Conservation (phyloP, 2,329 filamentous ascomycete genomes). For the Sphaerostilbella broomeana region DNA sequence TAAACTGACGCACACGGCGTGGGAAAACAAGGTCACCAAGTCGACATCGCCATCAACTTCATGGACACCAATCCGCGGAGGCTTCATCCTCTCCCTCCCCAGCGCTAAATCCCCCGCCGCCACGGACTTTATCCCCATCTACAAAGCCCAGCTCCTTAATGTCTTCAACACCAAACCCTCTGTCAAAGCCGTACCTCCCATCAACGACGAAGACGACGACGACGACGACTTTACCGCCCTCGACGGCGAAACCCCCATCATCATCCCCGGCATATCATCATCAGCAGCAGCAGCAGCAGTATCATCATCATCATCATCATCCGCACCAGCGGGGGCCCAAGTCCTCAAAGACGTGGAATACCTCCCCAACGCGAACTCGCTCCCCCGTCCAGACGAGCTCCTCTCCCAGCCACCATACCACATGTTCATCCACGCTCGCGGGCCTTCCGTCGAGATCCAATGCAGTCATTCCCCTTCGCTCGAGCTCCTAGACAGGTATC, state of each 20-base stretch:
- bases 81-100: constrained; percentile 35
- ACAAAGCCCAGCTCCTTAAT: constrained; percentile 28
- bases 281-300: not conserved
- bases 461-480: constrained; percentile 42
- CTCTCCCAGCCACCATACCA: constrained; percentile 42
- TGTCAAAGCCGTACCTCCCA: constrained; percentile 23
- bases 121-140: constrained; percentile 29
- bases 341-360: constrained; percentile 17
- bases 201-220: no score
- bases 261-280: no score
- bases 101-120: constrained; percentile 23
- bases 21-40: constrained; percentile 19
- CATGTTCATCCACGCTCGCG: constrained; percentile 31
- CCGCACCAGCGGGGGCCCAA: not conserved
- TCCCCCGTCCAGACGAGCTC: constrained; percentile 43
- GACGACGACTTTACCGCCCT: not conserved
- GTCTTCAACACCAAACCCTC: constrained; percentile 27
- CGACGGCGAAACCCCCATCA: not conserved
- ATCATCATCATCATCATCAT: not conserved
- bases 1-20: constrained; percentile 1
- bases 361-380: constrained; percentile 34
- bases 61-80: constrained; percentile 33
- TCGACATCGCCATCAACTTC: constrained; percentile 24
- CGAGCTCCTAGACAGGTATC: constrained; percentile 38
- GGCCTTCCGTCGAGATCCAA: constrained; percentile 34